Evolutionary conservation across 2,329 filamentous ascomycete species (phyloP), one percentile per base, ranked within the genome.

Genomic region (Fusarium sp.): DNA sequence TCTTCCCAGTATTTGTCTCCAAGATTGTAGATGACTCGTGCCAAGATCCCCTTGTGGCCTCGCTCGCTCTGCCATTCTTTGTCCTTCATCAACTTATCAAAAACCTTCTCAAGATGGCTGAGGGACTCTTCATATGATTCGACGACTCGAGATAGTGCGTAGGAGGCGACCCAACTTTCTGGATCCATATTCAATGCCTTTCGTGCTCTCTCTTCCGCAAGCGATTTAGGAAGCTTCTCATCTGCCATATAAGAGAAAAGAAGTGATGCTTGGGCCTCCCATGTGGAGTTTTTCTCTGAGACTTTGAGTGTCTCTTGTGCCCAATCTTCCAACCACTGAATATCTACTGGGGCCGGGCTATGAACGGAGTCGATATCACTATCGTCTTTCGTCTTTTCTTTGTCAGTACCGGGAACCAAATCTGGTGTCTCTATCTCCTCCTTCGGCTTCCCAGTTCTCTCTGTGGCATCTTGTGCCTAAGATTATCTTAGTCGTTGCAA

Each of bases 401-500:
- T 40, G 8, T 13, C 10, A 8, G 23, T 26, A 6, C 13, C 1
- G 0, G 11, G 6, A 4, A 6, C 6, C 7, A 11, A 7, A 0
- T 9, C 6, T 12, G 20, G 11, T n/a, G 15, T 15, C 7, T 9
- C 5, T 6, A 2, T 2, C 1, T 20, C 2, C 2, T 32, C 45
- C 2, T 18, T 11, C 7, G 9, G 4, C 4, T 10, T 13, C 4
- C 13, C 35, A 6, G 15, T 6, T 17, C 17, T 13, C 15, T 40
- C 26, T 15, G 13, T 6, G 1, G 13, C 7, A 10, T 17, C 11
- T 11, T 33, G 18, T 3, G 9, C 30, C 55, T 59, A 2, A 2
- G 3, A 41, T 3, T 0, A 0, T 10, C 26, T 33, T 20, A 37
- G 7, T 27, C 1, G 2, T 3, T 8, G 6, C 6, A 17, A 15